Conservation (phyloP, 768 basidiomycete species). For the Steccherinum ochraceum region DNA sequence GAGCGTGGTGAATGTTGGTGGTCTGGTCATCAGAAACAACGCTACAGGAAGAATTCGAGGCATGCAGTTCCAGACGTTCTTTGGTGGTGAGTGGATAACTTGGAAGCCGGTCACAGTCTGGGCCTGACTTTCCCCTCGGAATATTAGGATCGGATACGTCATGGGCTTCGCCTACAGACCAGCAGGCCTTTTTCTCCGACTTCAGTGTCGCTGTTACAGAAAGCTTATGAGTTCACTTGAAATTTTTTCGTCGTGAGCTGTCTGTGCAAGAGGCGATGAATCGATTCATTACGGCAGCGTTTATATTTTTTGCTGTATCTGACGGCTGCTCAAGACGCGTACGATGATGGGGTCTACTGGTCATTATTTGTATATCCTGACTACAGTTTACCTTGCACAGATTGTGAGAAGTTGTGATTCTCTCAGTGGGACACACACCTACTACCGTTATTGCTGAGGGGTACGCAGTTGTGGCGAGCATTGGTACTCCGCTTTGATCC, state of each 20-base stretch:
- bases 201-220: conserved; percentile 60
- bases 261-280: no score
- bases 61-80: conserved; percentile 72
- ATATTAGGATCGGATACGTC: conserved; percentile 34
- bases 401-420: no score
- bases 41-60: conserved; percentile 49
- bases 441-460: no score
- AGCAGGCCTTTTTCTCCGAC: conserved; percentile 61
- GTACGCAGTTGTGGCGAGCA: no score
- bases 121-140: neutral
- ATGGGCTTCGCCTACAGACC: conserved; percentile 58
- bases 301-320: neutral
- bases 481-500: no score
- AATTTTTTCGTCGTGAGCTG: neutral
- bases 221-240: conserved; percentile 32
- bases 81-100: conserved; percentile 60
- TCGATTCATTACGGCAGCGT: no score
- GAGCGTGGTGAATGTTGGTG: conserved; percentile 51
- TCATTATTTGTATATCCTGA: no score
- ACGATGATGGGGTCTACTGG: no score
- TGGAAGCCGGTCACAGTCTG: neutral
- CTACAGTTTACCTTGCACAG: no score
- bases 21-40: conserved; percentile 47
- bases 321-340: no score
- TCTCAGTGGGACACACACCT: no score